Base-by-base conservation (phyloP, 345 rosid genomes). In the Salix exigua region DNA sequence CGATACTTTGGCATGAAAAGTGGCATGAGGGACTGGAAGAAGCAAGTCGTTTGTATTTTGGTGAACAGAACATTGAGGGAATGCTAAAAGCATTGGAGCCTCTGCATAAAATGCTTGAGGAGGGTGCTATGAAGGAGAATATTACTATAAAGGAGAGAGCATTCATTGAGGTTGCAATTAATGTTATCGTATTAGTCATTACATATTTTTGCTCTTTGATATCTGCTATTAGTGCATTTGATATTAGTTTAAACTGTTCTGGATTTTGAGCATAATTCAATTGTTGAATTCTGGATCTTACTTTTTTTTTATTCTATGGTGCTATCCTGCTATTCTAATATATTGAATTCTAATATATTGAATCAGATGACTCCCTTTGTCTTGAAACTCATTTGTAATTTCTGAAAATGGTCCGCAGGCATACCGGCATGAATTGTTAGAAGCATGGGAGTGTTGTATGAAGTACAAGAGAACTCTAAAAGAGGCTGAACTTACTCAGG, bases 1-100 rank as follows among this genome's bases (percentile, higher is more conserved):
- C 99, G 71, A 96, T 96, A 77, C 99, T 96, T 80, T 96, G 99
- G 99, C 98, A 96, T 83, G 99, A 96, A 79, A 80, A 83, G 89
- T 96, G 99, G 98, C 98, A 96, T 80, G 99, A 96, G 81, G 96
- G 88, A 60, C 77, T 96, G 80, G 99, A 96, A 92, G 99, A 96
- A 89, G 99, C 99, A 67, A 96, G 99, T 81, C 99, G 99, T 69
- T 83, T 96, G 82, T 96, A 87, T 85, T 96, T 93, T 78, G 98
- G 99, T 77, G 99, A 96, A 86, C 97, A 87, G 80, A 96, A 96
- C 84, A 89, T 90, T 82, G 99, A 96, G 86, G 97, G 94, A 60
- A 96, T 96, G 99, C 86, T 96, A 72, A 93, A 96, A 78, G 97
- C 85, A 42, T 86, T 96, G 86, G 99, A 93, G 79, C 99, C 99